A percentile compares a stretch with the other conserved stretches of the same genome.
Evolutionary conservation across 148 eudicot species (phyloP).

Genomic region (Bassia scoparia): DNA sequence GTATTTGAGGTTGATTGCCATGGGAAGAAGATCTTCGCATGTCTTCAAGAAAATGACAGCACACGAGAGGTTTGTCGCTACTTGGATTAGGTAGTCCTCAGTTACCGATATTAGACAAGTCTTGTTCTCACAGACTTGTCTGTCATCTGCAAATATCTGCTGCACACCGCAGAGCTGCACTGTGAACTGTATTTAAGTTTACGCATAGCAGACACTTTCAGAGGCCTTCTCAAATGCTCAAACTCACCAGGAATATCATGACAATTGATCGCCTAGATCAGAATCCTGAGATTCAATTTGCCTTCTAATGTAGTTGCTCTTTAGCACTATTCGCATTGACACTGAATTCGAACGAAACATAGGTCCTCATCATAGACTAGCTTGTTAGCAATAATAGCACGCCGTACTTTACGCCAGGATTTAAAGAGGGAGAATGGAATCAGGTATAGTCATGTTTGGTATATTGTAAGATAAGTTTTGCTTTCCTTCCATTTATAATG

Average conservation of each 20-base stretch:
- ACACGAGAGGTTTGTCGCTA: slow-evolving; percentile 71
- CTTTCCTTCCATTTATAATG: too few relatives aligned
- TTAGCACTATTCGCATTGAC: slow-evolving; percentile 73
- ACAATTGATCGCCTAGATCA: slow-evolving; percentile 55
- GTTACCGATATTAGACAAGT: slow-evolving; percentile 74
- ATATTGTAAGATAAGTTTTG: too few relatives aligned
- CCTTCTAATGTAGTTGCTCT: slow-evolving; percentile 83
- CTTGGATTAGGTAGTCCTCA: slow-evolving; percentile 79
- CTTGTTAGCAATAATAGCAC: too few relatives aligned
- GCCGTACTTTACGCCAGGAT: too few relatives aligned
- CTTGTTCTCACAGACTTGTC: slow-evolving; percentile 70
- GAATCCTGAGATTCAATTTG: slow-evolving; percentile 67
- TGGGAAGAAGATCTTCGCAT: slow-evolving; percentile 72
- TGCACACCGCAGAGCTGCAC: slow-evolving; percentile 84
- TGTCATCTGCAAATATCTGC: slow-evolving; percentile 86
- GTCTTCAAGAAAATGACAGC: slow-evolving; percentile 75
- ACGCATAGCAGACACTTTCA: slow-evolving; percentile 91
- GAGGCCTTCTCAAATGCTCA: slow-evolving; percentile 85
- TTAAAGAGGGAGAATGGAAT: too few relatives aligned
- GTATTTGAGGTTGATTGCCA: slow-evolving; percentile 53
- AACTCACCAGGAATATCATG: slow-evolving; percentile 87
- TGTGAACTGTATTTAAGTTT: slow-evolving; percentile 90
- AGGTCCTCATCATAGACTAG: background rate
- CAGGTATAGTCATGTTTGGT: too few relatives aligned
- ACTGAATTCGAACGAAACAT: background rate